Evolutionary conservation across 2,329 filamentous ascomycete genomes (phyloP).

Genomic region (Xylaria sp.): DNA sequence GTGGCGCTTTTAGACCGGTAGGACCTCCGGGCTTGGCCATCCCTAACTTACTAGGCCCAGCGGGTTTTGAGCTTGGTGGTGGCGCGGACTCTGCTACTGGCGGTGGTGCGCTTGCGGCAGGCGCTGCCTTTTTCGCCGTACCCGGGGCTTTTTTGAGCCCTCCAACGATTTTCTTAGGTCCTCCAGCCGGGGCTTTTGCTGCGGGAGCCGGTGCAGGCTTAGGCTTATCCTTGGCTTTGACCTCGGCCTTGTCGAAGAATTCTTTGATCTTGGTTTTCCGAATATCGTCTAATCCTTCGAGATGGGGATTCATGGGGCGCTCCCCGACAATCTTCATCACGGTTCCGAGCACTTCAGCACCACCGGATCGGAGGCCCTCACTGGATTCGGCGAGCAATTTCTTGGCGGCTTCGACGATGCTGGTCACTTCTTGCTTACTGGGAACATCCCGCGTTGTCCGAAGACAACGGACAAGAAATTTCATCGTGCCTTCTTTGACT

Average conservation of each 20-base stretch:
- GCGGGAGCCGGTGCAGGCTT: conserved; percentile 77
- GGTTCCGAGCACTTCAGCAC: conserved; percentile 90
- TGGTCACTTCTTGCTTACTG: conserved; percentile 81
- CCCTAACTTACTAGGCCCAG: conserved; percentile 61
- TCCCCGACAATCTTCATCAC: conserved; percentile 99
- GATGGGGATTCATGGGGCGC: conserved; percentile 89
- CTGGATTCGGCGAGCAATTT: conserved; percentile 91
- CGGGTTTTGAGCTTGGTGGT: conserved; percentile 64
- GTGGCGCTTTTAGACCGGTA: conserved; percentile 68
- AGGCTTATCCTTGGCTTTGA: conserved; percentile 89
- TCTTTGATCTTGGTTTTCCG: conserved; percentile 96
- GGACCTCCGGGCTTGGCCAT: conserved; percentile 64
- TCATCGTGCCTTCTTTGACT: conserved; percentile 94
- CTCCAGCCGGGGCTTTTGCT: conserved; percentile 60
- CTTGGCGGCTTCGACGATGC: conserved; percentile 87
- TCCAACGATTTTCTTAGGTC: conserved; percentile 48
- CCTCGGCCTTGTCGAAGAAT: conserved; percentile 80
- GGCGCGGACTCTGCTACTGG: conserved; percentile 62
- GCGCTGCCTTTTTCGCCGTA: conserved; percentile 61
- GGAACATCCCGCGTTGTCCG: conserved; percentile 86
- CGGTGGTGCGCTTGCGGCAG: conserved; percentile 52
- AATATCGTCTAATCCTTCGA: conserved; percentile 95
- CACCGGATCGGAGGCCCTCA: conserved; percentile 84
- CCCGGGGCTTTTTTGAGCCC: conserved; percentile 62
- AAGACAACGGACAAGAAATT: conserved; percentile 89